Evolutionary conservation across 2,329 filamentous ascomycete genomes (phyloP).

Genomic region (Penicillium sp.): DNA sequence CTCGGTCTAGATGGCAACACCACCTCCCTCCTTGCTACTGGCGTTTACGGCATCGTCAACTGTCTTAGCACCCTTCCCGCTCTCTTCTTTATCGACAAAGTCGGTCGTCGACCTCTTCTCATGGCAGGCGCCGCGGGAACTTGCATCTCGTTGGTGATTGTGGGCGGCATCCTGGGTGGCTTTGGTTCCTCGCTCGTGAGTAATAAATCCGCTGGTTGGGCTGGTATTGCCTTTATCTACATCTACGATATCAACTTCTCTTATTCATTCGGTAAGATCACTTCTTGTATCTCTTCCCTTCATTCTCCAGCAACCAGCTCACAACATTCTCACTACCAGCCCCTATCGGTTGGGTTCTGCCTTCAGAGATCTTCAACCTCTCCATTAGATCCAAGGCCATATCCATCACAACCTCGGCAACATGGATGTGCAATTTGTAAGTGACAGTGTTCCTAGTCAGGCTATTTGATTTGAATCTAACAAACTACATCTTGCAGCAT

Average conservation of each 20-base stretch:
- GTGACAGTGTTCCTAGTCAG: constrained; percentile 5
- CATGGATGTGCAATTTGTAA: constrained; percentile 43
- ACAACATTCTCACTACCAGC: constrained; percentile 18
- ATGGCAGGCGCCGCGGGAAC: constrained; percentile 38
- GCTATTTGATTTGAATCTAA: not conserved
- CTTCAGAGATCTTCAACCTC: constrained; percentile 41
- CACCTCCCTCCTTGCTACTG: constrained; percentile 36
- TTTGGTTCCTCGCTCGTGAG: constrained; percentile 30
- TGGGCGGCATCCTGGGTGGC: constrained; percentile 34
- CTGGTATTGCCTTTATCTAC: constrained; percentile 39
- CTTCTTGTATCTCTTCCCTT: not conserved
- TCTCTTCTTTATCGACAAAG: constrained; percentile 36
- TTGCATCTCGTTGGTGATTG: constrained; percentile 37
- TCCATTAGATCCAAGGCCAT: constrained; percentile 40
- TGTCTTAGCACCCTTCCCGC: constrained; percentile 35
- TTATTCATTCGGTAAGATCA: constrained; percentile 36
- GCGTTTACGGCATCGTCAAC: constrained; percentile 42
- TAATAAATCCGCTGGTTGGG: constrained; percentile 37
- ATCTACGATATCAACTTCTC: constrained; percentile 41
- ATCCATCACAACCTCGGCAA: constrained; percentile 39
- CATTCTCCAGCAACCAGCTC: not conserved
- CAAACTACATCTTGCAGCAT: constrained; percentile 21
- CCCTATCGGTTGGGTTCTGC: constrained; percentile 41
- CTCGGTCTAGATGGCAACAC: constrained; percentile 43
- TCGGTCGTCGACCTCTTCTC: constrained; percentile 35